Evolutionary conservation across 1,139 yeast species (phyloP).

Genomic region (Scheffersomyces illinoinensis): DNA sequence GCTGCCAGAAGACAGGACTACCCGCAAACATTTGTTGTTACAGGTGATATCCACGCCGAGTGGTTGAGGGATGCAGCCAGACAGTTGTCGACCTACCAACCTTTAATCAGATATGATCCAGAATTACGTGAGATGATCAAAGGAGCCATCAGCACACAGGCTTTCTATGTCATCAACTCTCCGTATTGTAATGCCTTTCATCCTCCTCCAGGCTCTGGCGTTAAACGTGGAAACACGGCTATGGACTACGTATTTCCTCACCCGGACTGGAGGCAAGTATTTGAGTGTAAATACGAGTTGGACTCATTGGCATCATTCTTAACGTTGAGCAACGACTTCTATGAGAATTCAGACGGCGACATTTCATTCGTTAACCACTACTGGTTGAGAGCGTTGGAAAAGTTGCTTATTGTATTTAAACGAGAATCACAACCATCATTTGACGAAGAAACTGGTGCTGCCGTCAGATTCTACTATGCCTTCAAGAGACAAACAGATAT

Average conservation of each 20-base stretch:
- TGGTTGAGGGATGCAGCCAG: slow-evolving; percentile 88
- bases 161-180: slow-evolving; percentile 54
- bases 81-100: slow-evolving; percentile 76
- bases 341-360: slow-evolving; percentile 51
- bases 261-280: slow-evolving; percentile 71
- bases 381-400: slow-evolving; percentile 65
- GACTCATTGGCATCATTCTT: slow-evolving; percentile 85
- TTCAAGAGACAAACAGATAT: slow-evolving; percentile 74
- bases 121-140: slow-evolving; percentile 52
- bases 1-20: slow-evolving; percentile 13
- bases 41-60: slow-evolving; percentile 91
- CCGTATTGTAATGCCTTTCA: slow-evolving; percentile 94
- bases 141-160: slow-evolving; percentile 85
- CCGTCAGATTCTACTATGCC: slow-evolving; percentile 53
- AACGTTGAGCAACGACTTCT: slow-evolving; percentile 72
- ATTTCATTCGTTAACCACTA: slow-evolving; percentile 47
- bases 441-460: slow-evolving; percentile 53
- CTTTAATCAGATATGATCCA: slow-evolving; percentile 53
- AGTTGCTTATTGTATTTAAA: slow-evolving; percentile 51
- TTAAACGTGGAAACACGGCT: slow-evolving; percentile 54
- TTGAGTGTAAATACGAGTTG: slow-evolving; percentile 88
- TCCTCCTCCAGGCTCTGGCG: slow-evolving; percentile 68
- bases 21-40: slow-evolving; percentile 63
- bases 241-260: slow-evolving; percentile 66
- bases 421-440: slow-evolving; percentile 70